phyloP scores from a whole-genome alignment of 2,329 filamentous ascomycete species.

The Sclerotinia minor region DNA sequence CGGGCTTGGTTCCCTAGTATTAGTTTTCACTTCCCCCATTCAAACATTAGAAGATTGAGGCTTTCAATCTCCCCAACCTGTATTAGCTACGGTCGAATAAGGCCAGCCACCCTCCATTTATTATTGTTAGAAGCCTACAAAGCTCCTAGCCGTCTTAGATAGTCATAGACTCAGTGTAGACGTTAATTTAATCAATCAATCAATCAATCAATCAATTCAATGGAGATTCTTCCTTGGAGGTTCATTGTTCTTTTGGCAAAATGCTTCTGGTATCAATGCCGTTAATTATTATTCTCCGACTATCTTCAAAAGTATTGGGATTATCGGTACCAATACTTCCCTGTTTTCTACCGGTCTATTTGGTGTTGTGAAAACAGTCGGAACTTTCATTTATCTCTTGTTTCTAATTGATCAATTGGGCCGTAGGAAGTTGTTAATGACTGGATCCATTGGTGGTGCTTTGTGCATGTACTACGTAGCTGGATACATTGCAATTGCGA shows the following conservation, averaged over 20 bases:
- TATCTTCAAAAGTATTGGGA: slow-evolving; percentile 34
- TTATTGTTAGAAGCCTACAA: too few relatives aligned
- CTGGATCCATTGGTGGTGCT: slow-evolving; percentile 27
- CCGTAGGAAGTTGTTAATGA: slow-evolving; percentile 49
- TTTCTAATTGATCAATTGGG: slow-evolving; percentile 61
- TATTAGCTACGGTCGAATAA: too few relatives aligned
- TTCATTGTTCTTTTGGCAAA: slow-evolving; percentile 35
- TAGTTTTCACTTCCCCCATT: too few relatives aligned
- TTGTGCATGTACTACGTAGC: slow-evolving; percentile 35
- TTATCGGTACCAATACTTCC: slow-evolving; percentile 31
- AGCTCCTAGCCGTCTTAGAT: too few relatives aligned
- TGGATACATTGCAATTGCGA: slow-evolving; percentile 32
- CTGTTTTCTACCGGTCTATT: slow-evolving; percentile 32
- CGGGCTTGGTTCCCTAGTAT: too few relatives aligned
- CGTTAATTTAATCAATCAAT: too few relatives aligned
- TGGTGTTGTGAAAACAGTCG: slow-evolving; percentile 31
- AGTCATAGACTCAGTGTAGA: too few relatives aligned
- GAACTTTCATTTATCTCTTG: slow-evolving; percentile 48
- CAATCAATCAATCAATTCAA: too few relatives aligned
- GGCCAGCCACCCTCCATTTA: too few relatives aligned
- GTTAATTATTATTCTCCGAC: slow-evolving; percentile 36
- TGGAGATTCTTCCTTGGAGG: slow-evolving; percentile 18
- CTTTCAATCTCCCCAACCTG: too few relatives aligned
- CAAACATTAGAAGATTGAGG: too few relatives aligned
- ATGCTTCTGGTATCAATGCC: slow-evolving; percentile 34